These are phyloP conservation scores for Apodospora peruviana DNA, from an alignment of 495 filamentous ascomycete species.

Conservation along the genomic window DNA sequence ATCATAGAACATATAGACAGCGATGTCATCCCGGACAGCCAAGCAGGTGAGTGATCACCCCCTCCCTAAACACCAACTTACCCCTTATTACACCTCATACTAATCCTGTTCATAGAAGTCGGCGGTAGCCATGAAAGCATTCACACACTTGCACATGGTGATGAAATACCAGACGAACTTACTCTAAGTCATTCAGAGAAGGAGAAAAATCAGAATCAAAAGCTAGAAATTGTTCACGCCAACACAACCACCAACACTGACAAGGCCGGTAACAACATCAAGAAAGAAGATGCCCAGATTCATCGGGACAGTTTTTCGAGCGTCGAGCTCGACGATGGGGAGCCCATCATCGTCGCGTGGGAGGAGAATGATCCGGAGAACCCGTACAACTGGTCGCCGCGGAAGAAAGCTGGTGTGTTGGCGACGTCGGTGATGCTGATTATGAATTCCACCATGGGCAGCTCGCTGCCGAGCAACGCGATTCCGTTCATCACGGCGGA, in stretches of 20 bases:
- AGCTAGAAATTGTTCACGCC: no score
- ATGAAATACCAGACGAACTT: background rate
- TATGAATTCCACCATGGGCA: slow-evolving; percentile 70
- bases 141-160: background rate
- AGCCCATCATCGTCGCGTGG: slow-evolving; percentile 41
- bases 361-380: slow-evolving; percentile 45
- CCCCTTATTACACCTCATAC: no score
- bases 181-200: no score
- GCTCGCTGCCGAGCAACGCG: slow-evolving; percentile 59
- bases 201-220: no score
- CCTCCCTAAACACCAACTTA: no score
- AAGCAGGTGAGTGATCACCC: no score
- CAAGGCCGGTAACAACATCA: background rate
- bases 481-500: slow-evolving; percentile 51
- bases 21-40: no score
- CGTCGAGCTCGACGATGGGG: slow-evolving; percentile 18
- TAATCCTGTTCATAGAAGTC: background rate
- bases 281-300: no score
- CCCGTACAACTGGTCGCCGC: slow-evolving; percentile 53
- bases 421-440: slow-evolving; percentile 56
- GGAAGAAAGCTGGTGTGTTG: slow-evolving; percentile 53
- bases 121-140: background rate
- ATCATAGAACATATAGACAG: no score
- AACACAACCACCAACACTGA: background rate
- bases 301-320: slow-evolving; percentile 5